phyloP scores from a whole-genome alignment of 1,284 basidiomycete genomes.

The Hemileia vastatrix region DNA sequence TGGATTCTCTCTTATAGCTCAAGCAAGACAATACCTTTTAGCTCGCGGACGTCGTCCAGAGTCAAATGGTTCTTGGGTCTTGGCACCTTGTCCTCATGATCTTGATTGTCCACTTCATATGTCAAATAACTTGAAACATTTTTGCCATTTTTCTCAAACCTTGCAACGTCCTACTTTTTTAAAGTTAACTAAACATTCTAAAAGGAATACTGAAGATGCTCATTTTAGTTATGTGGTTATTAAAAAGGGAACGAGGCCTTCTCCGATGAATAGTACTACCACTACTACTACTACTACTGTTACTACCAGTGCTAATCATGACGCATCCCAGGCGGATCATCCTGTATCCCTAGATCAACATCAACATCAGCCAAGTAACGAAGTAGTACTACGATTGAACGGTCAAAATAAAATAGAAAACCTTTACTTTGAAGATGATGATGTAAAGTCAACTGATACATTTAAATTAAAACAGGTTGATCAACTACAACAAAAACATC shows the following conservation, averaged over 20 bases:
- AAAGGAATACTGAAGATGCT: conserved; percentile 69
- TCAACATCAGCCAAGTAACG: no score
- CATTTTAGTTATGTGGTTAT: conserved; percentile 87
- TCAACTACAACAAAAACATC: no score
- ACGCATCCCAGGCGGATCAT: no score
- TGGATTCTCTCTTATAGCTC: conserved; percentile 72
- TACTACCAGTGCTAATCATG: no score
- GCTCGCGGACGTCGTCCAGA: conserved; percentile 50
- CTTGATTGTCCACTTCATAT: conserved; percentile 63
- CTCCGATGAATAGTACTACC: no score
- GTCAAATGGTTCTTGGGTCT: conserved; percentile 10
- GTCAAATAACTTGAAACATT: conserved; percentile 47
- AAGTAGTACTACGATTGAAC: no score
- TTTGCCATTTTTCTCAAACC: conserved; percentile 78
- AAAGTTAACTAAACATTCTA: conserved; percentile 74
- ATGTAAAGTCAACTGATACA: no score
- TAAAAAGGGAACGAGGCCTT: conserved; percentile 63
- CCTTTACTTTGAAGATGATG: no score
- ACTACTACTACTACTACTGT: no score
- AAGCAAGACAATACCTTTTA: conserved; percentile 70
- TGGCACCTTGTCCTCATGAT: conserved; percentile 77
- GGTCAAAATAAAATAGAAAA: no score
- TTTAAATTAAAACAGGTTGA: no score
- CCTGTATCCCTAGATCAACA: no score
- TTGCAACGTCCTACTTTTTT: conserved; percentile 75